Evolutionary conservation across 257 asterid species (phyloP).

Genomic region (Plantago elongata): DNA sequence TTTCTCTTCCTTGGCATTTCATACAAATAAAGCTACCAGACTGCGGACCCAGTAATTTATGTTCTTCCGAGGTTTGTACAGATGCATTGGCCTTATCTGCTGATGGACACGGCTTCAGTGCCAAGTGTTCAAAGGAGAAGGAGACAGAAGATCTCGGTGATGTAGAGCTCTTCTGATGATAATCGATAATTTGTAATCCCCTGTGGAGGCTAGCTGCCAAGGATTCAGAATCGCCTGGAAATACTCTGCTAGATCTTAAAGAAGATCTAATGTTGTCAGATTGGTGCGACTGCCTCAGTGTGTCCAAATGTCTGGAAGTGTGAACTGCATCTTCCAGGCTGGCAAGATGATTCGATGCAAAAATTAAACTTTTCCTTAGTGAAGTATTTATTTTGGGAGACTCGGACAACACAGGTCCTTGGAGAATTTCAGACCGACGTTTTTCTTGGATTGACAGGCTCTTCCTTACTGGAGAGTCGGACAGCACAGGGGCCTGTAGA

Average conservation of each 20-base stretch:
- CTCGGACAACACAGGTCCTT: slow-evolving; percentile 73
- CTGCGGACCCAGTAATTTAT: slow-evolving; percentile 30
- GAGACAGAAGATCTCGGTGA: slow-evolving; percentile 73
- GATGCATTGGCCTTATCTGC: slow-evolving; percentile 49
- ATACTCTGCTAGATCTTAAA: slow-evolving; percentile 67
- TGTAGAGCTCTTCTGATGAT: slow-evolving; percentile 69
- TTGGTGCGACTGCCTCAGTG: slow-evolving; percentile 35
- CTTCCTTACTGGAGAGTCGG: slow-evolving; percentile 68
- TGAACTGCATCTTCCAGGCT: slow-evolving; percentile 34
- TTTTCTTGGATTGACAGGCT: slow-evolving; percentile 40
- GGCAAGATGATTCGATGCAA: slow-evolving; percentile 33
- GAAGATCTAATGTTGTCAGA: slow-evolving; percentile 49
- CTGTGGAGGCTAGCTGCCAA: slow-evolving; percentile 88
- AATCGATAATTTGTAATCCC: slow-evolving; percentile 79
- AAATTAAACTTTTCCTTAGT: slow-evolving; percentile 53
- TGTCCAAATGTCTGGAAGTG: slow-evolving; percentile 32
- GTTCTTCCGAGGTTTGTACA: slow-evolving; percentile 43
- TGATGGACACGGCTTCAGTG: slow-evolving; percentile 52
- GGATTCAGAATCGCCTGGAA: slow-evolving; percentile 72
- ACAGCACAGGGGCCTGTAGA: slow-evolving; percentile 65
- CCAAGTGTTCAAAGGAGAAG: slow-evolving; percentile 85
- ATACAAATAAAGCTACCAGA: slow-evolving; percentile 45
- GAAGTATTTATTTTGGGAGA: slow-evolving; percentile 68
- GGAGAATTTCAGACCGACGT: slow-evolving; percentile 44
- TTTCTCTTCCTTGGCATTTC: slow-evolving; percentile 50